Percentiles rank a stretch among this genome's conserved stretches.
Conservation (phyloP, 2,329 filamentous ascomycete species). For the Beauveria sp. region DNA sequence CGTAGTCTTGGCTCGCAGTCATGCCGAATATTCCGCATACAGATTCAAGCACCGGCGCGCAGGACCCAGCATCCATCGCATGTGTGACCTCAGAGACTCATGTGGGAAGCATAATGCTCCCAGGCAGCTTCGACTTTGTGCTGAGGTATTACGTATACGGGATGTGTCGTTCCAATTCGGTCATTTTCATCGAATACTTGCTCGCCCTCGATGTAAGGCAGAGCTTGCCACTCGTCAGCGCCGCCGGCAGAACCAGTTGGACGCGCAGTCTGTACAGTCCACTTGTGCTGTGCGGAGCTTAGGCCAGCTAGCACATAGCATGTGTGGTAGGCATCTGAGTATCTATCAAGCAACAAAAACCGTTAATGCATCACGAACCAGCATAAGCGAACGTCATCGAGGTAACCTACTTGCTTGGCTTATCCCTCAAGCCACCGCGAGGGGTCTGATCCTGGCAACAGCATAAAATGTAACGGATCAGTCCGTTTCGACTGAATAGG, state of each 20-base stretch:
- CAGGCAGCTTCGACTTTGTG: conserved; percentile 56
- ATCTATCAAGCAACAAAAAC: conserved; percentile 33
- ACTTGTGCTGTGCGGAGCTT: conserved; percentile 70
- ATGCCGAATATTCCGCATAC: neutral
- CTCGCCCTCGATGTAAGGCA: conserved; percentile 43
- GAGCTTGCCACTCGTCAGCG: conserved; percentile 37
- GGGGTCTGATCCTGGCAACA: conserved; percentile 71
- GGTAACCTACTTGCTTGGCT: conserved; percentile 70
- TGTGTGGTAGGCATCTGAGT: conserved; percentile 83
- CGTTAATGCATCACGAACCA: conserved; percentile 10
- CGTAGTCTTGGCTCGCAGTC: neutral
- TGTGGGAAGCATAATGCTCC: conserved; percentile 54
- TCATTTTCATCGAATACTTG: conserved; percentile 66
- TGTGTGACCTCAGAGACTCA: conserved; percentile 40
- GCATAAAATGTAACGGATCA: conserved; percentile 81
- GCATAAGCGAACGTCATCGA: conserved; percentile 17
- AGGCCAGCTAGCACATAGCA: conserved; percentile 86
- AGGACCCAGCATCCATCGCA: neutral
- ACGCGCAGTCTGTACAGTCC: conserved; percentile 35
- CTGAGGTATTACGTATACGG: conserved; percentile 77
- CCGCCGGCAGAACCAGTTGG: conserved; percentile 25
- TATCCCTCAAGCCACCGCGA: conserved; percentile 81
- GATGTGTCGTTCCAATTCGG: conserved; percentile 64
- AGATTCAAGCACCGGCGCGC: neutral
- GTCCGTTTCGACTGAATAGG: conserved; percentile 73